These are phyloP conservation scores for Tetrahymena elliotti DNA, from an alignment of 73 alveolate genomes.

Conservation along the genomic window DNA sequence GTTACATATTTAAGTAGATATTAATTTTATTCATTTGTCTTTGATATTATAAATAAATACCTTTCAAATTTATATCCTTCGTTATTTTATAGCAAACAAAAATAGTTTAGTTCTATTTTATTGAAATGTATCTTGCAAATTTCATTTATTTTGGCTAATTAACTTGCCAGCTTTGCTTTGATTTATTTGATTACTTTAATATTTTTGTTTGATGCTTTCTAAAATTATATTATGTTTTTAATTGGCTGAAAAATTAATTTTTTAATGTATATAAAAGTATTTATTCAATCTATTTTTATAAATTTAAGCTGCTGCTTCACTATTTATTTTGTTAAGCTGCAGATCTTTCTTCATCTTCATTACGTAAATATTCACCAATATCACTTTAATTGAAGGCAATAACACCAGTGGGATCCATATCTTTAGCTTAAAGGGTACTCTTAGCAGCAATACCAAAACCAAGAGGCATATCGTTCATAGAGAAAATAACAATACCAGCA, in stretches of 20 bases:
- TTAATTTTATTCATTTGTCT: neutral
- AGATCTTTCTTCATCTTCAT: constrained; percentile 17
- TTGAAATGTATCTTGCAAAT: neutral
- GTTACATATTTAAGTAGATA: neutral
- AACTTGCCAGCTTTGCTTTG: neutral
- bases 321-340: neutral
- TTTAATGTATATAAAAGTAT: neutral
- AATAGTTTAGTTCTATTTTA: neutral
- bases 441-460: constrained; percentile 96
- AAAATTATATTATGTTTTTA: neutral
- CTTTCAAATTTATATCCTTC: no score
- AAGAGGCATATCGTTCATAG: constrained; percentile 89
- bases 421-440: constrained; percentile 82
- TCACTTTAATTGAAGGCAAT: constrained; percentile 92
- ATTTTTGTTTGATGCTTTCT: neutral
- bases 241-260: neutral
- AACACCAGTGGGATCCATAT: constrained; percentile 87
- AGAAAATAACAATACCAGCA: constrained; percentile 84
- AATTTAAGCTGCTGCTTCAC: neutral
- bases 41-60: neutral
- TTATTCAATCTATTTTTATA: neutral
- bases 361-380: constrained; percentile 87
- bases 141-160: neutral
- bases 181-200: no score
- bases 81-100: neutral